These are phyloP conservation scores for Pisolithus albus DNA, from an alignment of 768 basidiomycete genomes.

Conservation along the genomic window DNA sequence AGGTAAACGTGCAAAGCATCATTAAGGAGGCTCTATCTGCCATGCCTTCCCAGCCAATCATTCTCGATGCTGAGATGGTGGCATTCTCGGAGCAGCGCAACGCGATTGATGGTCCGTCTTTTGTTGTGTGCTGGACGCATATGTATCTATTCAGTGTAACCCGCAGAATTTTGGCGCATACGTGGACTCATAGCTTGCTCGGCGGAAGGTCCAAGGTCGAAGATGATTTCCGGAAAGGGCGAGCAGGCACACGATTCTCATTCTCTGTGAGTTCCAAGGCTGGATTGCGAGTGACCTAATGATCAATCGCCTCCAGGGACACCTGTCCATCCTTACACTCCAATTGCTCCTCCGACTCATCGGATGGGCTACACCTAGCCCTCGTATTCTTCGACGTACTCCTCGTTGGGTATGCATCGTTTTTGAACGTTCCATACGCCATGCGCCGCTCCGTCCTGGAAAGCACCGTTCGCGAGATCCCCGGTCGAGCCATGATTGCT, in stretches of 20 bases:
- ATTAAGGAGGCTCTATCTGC: conserved; percentile 54
- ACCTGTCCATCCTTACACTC: conserved; percentile 40
- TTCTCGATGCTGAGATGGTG: conserved; percentile 87
- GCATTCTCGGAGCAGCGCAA: conserved; percentile 55
- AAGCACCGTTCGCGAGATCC: conserved; percentile 40
- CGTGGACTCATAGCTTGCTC: conserved; percentile 51
- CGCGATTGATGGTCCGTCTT: conserved; percentile 60
- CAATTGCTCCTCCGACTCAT: conserved; percentile 25
- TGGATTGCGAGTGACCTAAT: neutral
- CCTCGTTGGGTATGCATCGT: conserved; percentile 50
- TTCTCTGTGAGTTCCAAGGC: conserved; percentile 11
- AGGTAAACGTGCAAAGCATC: conserved; percentile 30
- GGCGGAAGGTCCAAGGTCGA: conserved; percentile 46
- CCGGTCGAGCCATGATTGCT: conserved; percentile 60
- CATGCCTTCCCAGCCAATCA: conserved; percentile 35
- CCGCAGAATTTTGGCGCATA: conserved; percentile 71
- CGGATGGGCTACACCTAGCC: conserved; percentile 51
- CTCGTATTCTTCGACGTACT: conserved; percentile 90
- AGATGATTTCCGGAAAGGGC: conserved; percentile 13
- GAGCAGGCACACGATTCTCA: conserved; percentile 16
- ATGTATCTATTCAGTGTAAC: neutral
- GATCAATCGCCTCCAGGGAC: conserved; percentile 13
- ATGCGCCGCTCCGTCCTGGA: conserved; percentile 60
- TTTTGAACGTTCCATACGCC: conserved; percentile 51
- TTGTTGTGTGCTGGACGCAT: neutral